These are phyloP conservation scores for Lenwebbia sp. DNA, from an alignment of 345 rosid species.

Conservation along the genomic window DNA sequence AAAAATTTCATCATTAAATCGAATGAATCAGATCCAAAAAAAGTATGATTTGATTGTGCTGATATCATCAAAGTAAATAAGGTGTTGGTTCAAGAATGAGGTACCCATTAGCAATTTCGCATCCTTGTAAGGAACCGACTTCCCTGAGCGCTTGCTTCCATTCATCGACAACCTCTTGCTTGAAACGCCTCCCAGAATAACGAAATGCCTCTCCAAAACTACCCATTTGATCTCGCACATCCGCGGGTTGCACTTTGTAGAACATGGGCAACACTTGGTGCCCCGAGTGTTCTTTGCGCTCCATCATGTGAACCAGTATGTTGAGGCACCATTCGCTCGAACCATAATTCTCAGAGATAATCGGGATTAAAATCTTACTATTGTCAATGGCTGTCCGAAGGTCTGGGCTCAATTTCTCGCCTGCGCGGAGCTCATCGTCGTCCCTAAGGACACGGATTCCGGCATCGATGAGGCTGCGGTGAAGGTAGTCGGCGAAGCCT, in stretches of 20 bases:
- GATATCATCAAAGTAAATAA: background rate
- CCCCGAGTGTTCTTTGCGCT: background rate
- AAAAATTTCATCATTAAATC: background rate
- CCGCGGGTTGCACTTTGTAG: background rate
- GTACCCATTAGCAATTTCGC: background rate
- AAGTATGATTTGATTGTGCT: background rate
- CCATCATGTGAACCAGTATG: background rate
- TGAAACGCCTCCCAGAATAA: background rate
- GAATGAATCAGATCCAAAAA: background rate
- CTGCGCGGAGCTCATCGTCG: background rate
- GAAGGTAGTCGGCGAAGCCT: background rate
- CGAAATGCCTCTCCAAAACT: background rate
- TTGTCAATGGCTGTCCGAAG: background rate
- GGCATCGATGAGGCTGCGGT: accelerated
- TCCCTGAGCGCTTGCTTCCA: background rate
- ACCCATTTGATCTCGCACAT: background rate
- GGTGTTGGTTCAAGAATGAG: background rate
- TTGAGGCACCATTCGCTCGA: background rate
- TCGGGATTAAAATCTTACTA: background rate
- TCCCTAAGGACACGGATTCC: background rate
- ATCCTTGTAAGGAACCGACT: background rate
- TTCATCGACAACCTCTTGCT: background rate
- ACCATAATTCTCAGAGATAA: background rate
- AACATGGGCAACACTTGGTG: background rate
- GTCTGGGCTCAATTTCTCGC: background rate